Evolutionary conservation across 2,329 filamentous ascomycete genomes (phyloP).

Genomic region (Beauveria brongniartii): DNA sequence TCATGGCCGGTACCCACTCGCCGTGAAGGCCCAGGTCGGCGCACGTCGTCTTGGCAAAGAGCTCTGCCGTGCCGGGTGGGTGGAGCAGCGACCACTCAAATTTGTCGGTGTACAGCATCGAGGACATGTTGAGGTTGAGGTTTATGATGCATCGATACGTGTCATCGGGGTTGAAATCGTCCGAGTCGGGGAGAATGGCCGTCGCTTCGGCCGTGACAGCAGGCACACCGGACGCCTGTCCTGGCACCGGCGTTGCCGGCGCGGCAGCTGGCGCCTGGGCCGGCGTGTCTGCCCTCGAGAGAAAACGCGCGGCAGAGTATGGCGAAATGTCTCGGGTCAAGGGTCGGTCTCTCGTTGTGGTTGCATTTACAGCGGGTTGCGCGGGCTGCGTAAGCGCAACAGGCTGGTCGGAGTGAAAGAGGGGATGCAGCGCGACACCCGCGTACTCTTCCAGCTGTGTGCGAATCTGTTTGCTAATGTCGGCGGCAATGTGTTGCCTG

Average conservation of each 20-base stretch:
- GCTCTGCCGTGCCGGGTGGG: constrained; percentile 82
- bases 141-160: constrained; percentile 90
- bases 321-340: constrained; percentile 30
- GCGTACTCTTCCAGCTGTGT: constrained; percentile 95
- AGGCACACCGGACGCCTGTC: constrained; percentile 30
- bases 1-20: constrained; percentile 91
- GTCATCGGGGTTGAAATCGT: constrained; percentile 82
- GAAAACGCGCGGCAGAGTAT: constrained; percentile 23
- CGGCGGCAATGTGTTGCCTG: constrained; percentile 57
- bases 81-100: constrained; percentile 97
- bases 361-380: constrained; percentile 14
- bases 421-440: constrained; percentile 82
- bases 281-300: constrained; percentile 50
- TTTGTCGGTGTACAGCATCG: constrained; percentile 89
- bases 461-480: constrained; percentile 90
- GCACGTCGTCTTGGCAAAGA: constrained; percentile 87
- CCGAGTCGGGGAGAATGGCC: constrained; percentile 51
- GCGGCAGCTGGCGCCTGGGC: constrained; percentile 42
- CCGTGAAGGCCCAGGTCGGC: constrained; percentile 81
- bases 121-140: constrained; percentile 84
- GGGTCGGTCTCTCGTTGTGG: constrained; percentile 21
- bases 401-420: constrained; percentile 61
- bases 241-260: constrained; percentile 39
- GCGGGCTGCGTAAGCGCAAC: background rate
- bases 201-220: constrained; percentile 64